phyloP scores from a whole-genome alignment of 768 basidiomycete genomes.

The Coprinellus aureogranulatus region DNA sequence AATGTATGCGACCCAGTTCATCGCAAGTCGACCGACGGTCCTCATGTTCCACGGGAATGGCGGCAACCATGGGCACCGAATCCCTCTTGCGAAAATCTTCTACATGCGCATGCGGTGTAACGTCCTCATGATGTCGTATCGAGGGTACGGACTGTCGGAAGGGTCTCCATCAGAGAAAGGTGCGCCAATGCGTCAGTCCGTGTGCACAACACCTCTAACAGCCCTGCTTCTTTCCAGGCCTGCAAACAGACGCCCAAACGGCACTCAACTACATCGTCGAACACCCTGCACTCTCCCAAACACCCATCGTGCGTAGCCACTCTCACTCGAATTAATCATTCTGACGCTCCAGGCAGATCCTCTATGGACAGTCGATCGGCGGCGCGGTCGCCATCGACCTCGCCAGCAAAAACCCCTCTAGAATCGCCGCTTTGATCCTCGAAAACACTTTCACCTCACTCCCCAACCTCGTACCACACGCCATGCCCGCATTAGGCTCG shows the following conservation, averaged over 20 bases:
- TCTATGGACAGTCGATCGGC: constrained; percentile 87
- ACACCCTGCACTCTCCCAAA: constrained; percentile 61
- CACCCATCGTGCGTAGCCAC: constrained; percentile 55
- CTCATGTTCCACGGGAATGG: constrained; percentile 94
- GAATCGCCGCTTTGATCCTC: constrained; percentile 78
- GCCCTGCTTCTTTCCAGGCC: constrained; percentile 39
- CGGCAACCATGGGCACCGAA: constrained; percentile 83
- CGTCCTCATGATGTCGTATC: constrained; percentile 90
- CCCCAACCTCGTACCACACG: constrained; percentile 74
- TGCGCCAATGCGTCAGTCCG: no score
- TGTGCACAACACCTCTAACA: constrained; percentile 7
- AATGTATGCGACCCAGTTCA: constrained; percentile 30
- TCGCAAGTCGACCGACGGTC: constrained; percentile 70
- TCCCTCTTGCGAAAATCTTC: constrained; percentile 85
- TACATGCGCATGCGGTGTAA: constrained; percentile 84
- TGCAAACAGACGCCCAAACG: constrained; percentile 83
- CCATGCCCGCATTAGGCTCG: constrained; percentile 70
- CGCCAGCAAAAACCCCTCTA: constrained; percentile 69
- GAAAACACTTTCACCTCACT: constrained; percentile 94
- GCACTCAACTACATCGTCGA: constrained; percentile 70
- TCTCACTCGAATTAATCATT: no score
- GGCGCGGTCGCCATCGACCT: constrained; percentile 92
- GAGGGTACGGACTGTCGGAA: constrained; percentile 91
- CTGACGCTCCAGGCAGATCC: constrained; percentile 46
- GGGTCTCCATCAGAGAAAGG: constrained; percentile 86